These are phyloP conservation scores for Trametes sanguinea DNA, from an alignment of 768 basidiomycete genomes.

Conservation along the genomic window DNA sequence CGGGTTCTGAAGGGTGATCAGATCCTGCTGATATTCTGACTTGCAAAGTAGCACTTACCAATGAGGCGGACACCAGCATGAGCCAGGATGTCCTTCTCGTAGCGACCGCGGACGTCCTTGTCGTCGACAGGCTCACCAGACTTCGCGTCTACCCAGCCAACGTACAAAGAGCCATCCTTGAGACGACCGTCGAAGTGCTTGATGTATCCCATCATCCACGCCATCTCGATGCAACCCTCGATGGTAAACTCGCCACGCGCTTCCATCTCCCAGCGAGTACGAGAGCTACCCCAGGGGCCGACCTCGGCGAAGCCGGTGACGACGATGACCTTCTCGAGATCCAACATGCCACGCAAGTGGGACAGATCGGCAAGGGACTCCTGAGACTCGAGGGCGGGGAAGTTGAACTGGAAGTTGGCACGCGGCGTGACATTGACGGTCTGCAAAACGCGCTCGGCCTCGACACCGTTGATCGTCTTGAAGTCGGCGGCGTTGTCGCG, in stretches of 20 bases:
- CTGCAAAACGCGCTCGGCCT: slow-evolving; percentile 93
- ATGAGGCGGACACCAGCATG: slow-evolving; percentile 95
- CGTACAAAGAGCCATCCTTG: slow-evolving; percentile 88
- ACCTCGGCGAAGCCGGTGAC: slow-evolving; percentile 97
- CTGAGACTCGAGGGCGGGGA: slow-evolving; percentile 80
- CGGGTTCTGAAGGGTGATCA: slow-evolving; percentile 69
- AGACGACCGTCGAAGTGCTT: slow-evolving; percentile 98
- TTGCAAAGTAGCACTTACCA: slow-evolving; percentile 52
- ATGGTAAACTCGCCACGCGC: slow-evolving; percentile 96
- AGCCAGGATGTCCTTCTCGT: slow-evolving; percentile 89
- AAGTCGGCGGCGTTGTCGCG: slow-evolving; percentile 96
- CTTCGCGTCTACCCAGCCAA: slow-evolving; percentile 98
- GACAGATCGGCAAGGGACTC: slow-evolving; percentile 72
- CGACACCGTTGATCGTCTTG: slow-evolving; percentile 85
- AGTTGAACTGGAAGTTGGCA: slow-evolving; percentile 96
- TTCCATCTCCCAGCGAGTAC: slow-evolving; percentile 99
- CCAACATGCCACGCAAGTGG: slow-evolving; percentile 84
- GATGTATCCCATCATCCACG: slow-evolving; percentile 99
- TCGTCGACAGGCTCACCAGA: slow-evolving; percentile 93
- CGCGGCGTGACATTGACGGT: slow-evolving; percentile 92
- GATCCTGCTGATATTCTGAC: background rate
- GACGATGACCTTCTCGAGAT: slow-evolving; percentile 94
- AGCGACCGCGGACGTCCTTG: slow-evolving; percentile 92
- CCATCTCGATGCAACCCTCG: slow-evolving; percentile 98
- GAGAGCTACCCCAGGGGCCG: slow-evolving; percentile 96